phyloP scores from a whole-genome alignment of 2,329 filamentous ascomycete species.

The Cytospora piceicola region DNA sequence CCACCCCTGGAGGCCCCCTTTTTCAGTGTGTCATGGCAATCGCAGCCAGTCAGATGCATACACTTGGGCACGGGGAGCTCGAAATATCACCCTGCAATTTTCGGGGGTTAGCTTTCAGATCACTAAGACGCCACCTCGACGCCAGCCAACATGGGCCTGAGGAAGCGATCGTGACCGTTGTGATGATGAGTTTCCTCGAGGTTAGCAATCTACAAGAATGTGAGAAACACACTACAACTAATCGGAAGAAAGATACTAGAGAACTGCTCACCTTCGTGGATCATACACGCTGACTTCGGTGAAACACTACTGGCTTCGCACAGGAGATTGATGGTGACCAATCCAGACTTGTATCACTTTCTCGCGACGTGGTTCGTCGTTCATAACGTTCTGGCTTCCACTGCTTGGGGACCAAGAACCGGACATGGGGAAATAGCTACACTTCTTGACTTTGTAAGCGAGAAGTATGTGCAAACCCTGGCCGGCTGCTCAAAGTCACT shows the following conservation, averaged over 20 bases:
- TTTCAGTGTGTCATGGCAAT: constrained; percentile 38
- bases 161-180: constrained; percentile 33
- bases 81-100: constrained; percentile 32
- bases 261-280: constrained; percentile 38
- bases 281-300: constrained; percentile 36
- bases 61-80: constrained; percentile 33
- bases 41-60: constrained; percentile 38
- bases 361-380: constrained; percentile 35
- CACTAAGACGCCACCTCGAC: constrained; percentile 26
- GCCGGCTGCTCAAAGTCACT: constrained; percentile 32
- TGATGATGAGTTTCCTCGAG: constrained; percentile 37
- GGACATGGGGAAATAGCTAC: constrained; percentile 7
- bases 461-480: constrained; percentile 30
- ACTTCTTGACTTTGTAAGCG: constrained; percentile 14
- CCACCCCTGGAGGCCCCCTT: constrained; percentile 34
- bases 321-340: constrained; percentile 32
- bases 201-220: constrained; percentile 27
- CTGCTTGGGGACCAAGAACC: constrained; percentile 24
- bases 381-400: constrained; percentile 32
- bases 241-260: constrained; percentile 33
- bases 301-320: constrained; percentile 25
- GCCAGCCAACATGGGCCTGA: constrained; percentile 29
- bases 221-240: background rate
- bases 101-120: constrained; percentile 33
- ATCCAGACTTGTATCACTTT: constrained; percentile 33